These are phyloP conservation scores for Acanthamoeba healyi DNA, from an alignment of 208 protist genomes.

Conservation along the genomic window DNA sequence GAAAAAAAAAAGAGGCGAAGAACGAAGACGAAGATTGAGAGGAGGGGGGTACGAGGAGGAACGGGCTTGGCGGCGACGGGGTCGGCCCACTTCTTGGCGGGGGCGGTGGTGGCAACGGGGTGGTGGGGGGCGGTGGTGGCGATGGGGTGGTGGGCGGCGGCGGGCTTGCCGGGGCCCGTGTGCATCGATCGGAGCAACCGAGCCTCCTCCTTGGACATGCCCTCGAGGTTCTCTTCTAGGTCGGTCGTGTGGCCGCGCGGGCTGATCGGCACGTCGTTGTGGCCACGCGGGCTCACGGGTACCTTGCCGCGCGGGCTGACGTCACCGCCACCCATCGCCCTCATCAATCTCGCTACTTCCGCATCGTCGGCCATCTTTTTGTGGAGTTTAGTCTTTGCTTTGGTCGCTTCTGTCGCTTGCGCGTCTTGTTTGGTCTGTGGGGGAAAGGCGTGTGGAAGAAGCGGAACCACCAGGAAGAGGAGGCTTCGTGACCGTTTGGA, in stretches of 20 bases:
- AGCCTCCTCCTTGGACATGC: conserved; percentile 21
- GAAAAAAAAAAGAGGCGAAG: neutral
- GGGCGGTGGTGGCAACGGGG: neutral
- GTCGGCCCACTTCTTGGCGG: conserved; percentile 45
- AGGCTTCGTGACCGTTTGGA: neutral
- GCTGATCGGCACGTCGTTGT: neutral
- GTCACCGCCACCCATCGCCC: neutral
- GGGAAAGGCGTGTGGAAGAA: neutral
- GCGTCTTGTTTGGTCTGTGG: neutral
- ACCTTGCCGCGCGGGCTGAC: neutral
- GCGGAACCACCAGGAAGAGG: neutral
- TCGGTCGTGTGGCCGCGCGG: neutral
- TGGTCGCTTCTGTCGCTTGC: neutral
- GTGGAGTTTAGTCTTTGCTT: neutral
- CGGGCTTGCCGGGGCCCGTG: neutral
- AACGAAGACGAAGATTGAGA: neutral
- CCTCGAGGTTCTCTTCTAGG: conserved; percentile 2
- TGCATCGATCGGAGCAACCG: conserved; percentile 22
- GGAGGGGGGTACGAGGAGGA: neutral
- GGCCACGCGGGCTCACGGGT: neutral
- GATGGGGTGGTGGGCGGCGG: no score
- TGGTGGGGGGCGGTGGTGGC: no score
- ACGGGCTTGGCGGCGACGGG: conserved; percentile 4
- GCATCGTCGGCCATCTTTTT: neutral
- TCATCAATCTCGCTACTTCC: conserved; percentile 28